These are phyloP conservation scores for Cadophora malorum DNA, from an alignment of 2,329 filamentous ascomycete genomes.

Conservation along the genomic window DNA sequence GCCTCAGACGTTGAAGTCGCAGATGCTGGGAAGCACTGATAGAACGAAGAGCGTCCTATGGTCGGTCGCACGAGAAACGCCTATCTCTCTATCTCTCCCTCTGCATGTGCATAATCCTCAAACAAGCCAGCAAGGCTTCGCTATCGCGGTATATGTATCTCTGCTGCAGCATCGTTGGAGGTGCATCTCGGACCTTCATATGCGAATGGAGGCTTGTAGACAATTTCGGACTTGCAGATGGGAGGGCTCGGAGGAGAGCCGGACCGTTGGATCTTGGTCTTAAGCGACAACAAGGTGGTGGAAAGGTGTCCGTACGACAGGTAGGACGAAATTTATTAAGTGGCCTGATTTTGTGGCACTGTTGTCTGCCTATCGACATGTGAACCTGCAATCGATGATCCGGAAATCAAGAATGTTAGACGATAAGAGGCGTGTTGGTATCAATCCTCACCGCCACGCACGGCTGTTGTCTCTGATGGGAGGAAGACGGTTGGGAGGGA, in stretches of 20 bases:
- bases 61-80: conserved; percentile 17
- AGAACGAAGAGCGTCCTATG: neutral
- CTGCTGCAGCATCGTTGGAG: conserved; percentile 18
- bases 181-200: conserved; percentile 16
- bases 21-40: neutral
- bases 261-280: conserved; percentile 20
- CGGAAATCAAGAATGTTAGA: neutral
- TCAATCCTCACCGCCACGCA: conserved; percentile 18
- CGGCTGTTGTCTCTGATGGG: neutral
- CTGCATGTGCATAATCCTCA: conserved; percentile 4
- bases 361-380: neutral
- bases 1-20: conserved; percentile 6
- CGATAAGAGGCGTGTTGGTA: conserved; percentile 5
- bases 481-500: neutral
- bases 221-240: neutral
- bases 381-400: neutral
- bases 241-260: conserved; percentile 16
- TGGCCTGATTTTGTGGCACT: neutral
- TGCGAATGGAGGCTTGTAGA: neutral
- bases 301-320: neutral
- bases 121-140: neutral
- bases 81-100: conserved; percentile 17
- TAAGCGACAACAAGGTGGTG: neutral
- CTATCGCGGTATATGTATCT: conserved; percentile 1
- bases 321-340: neutral